These are phyloP conservation scores for Ogataea philodendri DNA, from an alignment of 805 yeast genomes.

Conservation along the genomic window DNA sequence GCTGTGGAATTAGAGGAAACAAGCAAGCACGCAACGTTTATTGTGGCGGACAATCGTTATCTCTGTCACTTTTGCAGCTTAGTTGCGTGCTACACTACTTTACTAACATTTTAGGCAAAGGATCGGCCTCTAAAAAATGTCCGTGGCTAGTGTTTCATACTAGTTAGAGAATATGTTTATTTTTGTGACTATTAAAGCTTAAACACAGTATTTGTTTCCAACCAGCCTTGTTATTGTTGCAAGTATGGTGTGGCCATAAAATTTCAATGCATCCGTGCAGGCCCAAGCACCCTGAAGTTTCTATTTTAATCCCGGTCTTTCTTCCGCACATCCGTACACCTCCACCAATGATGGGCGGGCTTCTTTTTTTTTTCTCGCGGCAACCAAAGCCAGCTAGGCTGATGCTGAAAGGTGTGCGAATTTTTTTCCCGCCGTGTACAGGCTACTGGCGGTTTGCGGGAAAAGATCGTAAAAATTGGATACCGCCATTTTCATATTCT, in stretches of 20 bases:
- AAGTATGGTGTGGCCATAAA: too few relatives aligned
- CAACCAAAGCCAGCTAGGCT: too few relatives aligned
- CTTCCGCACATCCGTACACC: conserved; percentile 3
- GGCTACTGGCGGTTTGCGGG: conserved; percentile 12
- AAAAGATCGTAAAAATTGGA: conserved; percentile 13
- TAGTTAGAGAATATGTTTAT: background rate
- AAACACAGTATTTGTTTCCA: background rate
- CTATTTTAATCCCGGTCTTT: too few relatives aligned
- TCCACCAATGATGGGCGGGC: background rate
- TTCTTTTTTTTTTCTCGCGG: conserved; percentile 1
- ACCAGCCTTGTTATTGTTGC: conserved; percentile 1
- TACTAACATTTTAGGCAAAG: conserved; percentile 1
- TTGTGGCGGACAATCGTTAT: conserved; percentile 4
- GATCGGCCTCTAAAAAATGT: conserved; percentile 1
- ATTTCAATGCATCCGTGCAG: too few relatives aligned
- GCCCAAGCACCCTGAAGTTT: too few relatives aligned
- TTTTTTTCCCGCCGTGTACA: conserved; percentile 1
- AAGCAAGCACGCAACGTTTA: background rate
- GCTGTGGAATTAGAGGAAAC: conserved; percentile 6
- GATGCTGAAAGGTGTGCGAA: too few relatives aligned
- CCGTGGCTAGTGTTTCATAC: conserved; percentile 7
- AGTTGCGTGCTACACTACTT: conserved; percentile 7
- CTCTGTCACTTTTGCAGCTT: conserved; percentile 5
- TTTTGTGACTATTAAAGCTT: background rate
- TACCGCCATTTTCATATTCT: conserved; percentile 20